These are phyloP conservation scores for Ceratobasidium sp. DNA, from an alignment of 1,284 basidiomycete genomes.

Conservation along the genomic window DNA sequence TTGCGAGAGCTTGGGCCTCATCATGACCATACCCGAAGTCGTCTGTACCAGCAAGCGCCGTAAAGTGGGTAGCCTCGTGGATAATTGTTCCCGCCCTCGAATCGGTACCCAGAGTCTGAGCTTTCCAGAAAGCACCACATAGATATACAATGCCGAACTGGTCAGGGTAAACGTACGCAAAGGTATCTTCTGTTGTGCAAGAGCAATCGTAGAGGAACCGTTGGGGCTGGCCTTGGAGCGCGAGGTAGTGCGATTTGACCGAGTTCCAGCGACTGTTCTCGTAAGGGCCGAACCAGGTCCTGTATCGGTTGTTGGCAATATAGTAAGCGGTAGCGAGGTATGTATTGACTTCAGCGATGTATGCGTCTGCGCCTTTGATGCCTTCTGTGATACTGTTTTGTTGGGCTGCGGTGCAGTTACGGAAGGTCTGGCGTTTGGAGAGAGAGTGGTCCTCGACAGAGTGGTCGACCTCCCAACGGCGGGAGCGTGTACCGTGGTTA, in stretches of 20 bases:
- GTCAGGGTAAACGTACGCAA: conserved; percentile 44
- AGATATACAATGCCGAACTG: conserved; percentile 42
- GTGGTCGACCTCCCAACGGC: conserved; percentile 29
- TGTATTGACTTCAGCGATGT: conserved; percentile 39
- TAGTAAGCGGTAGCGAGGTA: conserved; percentile 24
- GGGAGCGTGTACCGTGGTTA: neutral
- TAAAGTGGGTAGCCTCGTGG: conserved; percentile 43
- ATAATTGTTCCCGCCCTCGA: conserved; percentile 44
- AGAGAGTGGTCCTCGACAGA: neutral
- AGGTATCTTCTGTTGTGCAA: conserved; percentile 27
- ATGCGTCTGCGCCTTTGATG: conserved; percentile 22
- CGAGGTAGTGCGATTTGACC: conserved; percentile 18
- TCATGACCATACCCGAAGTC: conserved; percentile 42
- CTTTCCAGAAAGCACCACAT: conserved; percentile 39
- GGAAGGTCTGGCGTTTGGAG: conserved; percentile 30
- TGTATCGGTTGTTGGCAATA: conserved; percentile 26
- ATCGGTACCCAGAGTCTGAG: conserved; percentile 27
- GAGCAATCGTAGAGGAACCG: conserved; percentile 42
- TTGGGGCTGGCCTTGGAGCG: conserved; percentile 1
- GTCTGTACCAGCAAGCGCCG: conserved; percentile 29
- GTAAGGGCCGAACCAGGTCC: conserved; percentile 42
- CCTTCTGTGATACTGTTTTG: conserved; percentile 11
- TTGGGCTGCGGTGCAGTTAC: conserved; percentile 21
- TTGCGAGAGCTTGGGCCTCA: conserved; percentile 32
- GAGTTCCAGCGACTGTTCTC: neutral